Evolutionary conservation across 768 basidiomycete genomes (phyloP), one percentile per base, ranked within the genome.

Genomic region (Naganishia randhawae): DNA sequence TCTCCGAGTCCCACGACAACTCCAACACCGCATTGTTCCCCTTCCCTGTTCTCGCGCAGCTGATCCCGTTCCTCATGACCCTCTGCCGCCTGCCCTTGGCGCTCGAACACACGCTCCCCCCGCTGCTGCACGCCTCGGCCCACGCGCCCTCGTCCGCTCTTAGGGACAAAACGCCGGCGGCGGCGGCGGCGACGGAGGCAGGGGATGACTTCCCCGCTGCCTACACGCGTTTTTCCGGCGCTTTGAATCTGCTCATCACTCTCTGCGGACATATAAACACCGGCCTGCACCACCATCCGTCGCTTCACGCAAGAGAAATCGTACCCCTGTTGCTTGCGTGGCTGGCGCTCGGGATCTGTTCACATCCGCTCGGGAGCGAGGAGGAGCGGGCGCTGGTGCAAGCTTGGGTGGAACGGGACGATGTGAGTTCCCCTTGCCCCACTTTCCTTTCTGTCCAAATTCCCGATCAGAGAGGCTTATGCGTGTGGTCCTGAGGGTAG

Each of bases 401-500:
- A 29, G 48, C 48, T 17, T 65, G 63, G 68, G 9, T 69, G 17
- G 62, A 64, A 19, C 41, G 51, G 62, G 51, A 52, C 29, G 68
- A 64, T 13, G 39, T 68, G 32, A 61, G 57, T 61, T 8, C 4
- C 2, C 6, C 8, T 22, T n/a, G 9, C 3, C 8, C 4, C 31
- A 10, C 32, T 17, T 33, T 17, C 16, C n/a, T 17, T 11, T 8
- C n/a, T 16, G 35, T 19, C 37, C 19, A 57, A 29, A 22, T 5
- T 13, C 5, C 41, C 14, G 14, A 42, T 3, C 4, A 4, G 19
- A 16, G 14, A 16, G 41, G 19, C 41, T 42, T 16, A 16, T 42
- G 19, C n/a, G n/a, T n/a, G 14, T 6, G 19, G 45, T 3, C 25
- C n/a, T 25, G 31, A 9, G 8, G 22, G 25, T 35, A 61, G 57